phyloP scores from a whole-genome alignment of 2,329 filamentous ascomycete genomes.

The Penicillium paneum region DNA sequence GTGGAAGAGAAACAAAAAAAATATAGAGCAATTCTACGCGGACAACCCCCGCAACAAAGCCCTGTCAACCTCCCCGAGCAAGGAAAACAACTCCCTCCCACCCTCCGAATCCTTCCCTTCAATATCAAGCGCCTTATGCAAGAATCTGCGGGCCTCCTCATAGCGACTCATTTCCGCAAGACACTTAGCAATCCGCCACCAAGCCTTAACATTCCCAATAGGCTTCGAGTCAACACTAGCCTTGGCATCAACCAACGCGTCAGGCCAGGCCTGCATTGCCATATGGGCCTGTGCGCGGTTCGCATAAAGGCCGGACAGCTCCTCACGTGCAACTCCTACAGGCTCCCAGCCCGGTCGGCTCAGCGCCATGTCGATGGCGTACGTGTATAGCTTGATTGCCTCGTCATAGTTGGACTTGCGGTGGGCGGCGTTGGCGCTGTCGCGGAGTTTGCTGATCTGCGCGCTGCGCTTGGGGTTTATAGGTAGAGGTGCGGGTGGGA shows the following conservation, averaged over 20 bases:
- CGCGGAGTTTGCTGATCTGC: constrained; percentile 85
- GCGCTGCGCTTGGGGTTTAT: constrained; percentile 90
- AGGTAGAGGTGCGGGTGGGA: constrained; percentile 82
- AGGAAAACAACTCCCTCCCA: constrained; percentile 54
- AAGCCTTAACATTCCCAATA: constrained; percentile 86
- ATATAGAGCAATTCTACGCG: background rate
- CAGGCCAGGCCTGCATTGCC: constrained; percentile 72
- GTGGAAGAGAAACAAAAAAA: background rate
- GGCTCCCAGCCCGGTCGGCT: constrained; percentile 85
- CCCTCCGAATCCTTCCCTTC: constrained; percentile 60
- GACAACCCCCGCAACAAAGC: constrained; percentile 52
- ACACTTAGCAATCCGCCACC: constrained; percentile 84
- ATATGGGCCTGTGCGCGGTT: constrained; percentile 92
- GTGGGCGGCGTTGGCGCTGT: constrained; percentile 78
- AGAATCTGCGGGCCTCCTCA: constrained; percentile 77
- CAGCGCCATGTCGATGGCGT: constrained; percentile 88
- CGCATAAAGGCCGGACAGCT: constrained; percentile 72
- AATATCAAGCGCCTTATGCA: constrained; percentile 73
- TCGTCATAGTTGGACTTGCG: constrained; percentile 72
- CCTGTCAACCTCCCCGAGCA: constrained; percentile 60
- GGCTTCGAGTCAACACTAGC: constrained; percentile 83
- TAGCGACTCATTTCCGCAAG: constrained; percentile 85
- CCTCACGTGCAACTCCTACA: constrained; percentile 75
- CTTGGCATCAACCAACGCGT: constrained; percentile 83
- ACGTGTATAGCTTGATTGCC: constrained; percentile 74